Evolutionary conservation across 2,329 filamentous ascomycete genomes (phyloP).

Genomic region (Fusarium nodosum): DNA sequence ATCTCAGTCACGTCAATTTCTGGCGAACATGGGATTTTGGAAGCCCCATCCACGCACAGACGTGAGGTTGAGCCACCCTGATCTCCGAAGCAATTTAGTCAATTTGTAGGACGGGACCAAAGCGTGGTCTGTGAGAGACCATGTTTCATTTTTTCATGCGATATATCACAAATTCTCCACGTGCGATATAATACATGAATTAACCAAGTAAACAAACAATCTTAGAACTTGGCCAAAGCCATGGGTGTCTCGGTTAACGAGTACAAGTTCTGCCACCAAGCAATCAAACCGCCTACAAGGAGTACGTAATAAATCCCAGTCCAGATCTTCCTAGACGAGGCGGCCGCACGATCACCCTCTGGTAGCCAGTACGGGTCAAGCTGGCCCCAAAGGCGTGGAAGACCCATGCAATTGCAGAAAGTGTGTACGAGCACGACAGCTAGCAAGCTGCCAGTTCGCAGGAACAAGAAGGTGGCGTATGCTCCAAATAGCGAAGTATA

Average conservation of each 20-base stretch:
- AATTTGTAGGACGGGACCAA: constrained; percentile 6
- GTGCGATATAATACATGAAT: constrained; percentile 16
- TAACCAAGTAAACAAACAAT: constrained; percentile 9
- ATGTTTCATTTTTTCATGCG: constrained; percentile 28
- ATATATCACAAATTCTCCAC: constrained; percentile 8
- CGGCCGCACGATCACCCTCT: constrained; percentile 44
- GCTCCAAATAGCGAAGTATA: constrained; percentile 96
- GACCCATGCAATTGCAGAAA: constrained; percentile 93
- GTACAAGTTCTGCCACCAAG: constrained; percentile 80
- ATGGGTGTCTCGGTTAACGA: constrained; percentile 71
- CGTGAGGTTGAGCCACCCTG: constrained; percentile 7
- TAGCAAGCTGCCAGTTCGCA: constrained; percentile 85
- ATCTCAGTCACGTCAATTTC: constrained; percentile 11
- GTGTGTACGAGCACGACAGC: constrained; percentile 82
- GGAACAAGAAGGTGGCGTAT: constrained; percentile 89
- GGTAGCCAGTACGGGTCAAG: constrained; percentile 69
- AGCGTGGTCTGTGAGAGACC: constrained; percentile 25
- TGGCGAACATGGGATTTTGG: constrained; percentile 5
- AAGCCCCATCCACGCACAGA: constrained; percentile 25
- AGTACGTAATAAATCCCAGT: constrained; percentile 84
- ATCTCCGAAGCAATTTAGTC: constrained; percentile 19
- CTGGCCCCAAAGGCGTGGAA: constrained; percentile 87
- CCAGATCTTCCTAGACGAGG: constrained; percentile 63
- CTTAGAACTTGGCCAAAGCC: constrained; percentile 52
- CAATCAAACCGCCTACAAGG: constrained; percentile 76